phyloP scores from a whole-genome alignment of 2,329 filamentous ascomycete species.

The Apiospora rasikravindrae region DNA sequence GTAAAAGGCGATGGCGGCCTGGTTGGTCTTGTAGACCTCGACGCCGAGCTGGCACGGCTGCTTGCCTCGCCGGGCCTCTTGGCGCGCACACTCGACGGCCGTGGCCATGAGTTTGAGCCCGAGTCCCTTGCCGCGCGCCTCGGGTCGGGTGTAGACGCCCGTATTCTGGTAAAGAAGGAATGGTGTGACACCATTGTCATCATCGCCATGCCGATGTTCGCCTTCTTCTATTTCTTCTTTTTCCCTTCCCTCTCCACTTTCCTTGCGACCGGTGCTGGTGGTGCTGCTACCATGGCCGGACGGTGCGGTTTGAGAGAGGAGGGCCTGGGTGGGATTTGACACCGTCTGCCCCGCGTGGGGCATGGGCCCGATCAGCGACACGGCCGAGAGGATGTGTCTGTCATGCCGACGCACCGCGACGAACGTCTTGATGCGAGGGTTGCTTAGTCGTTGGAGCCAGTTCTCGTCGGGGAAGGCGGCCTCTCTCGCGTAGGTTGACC shows the following conservation, averaged over 20 bases:
- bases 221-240: not conserved
- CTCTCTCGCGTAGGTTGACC: slow-evolving; percentile 45
- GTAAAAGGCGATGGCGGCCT: slow-evolving; percentile 40
- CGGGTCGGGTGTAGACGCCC: slow-evolving; percentile 45
- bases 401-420: slow-evolving; percentile 33
- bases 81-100: slow-evolving; percentile 33
- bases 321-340: slow-evolving; percentile 29
- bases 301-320: slow-evolving; percentile 3
- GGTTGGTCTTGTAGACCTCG: slow-evolving; percentile 42
- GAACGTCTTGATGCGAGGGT: slow-evolving; percentile 42
- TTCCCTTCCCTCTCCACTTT: not conserved
- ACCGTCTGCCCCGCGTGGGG: slow-evolving; percentile 27
- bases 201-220: not conserved
- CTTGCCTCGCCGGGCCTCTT: slow-evolving; percentile 23
- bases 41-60: slow-evolving; percentile 36
- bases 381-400: slow-evolving; percentile 23
- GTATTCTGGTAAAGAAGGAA: slow-evolving; percentile 27
- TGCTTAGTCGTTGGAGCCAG: slow-evolving; percentile 43
- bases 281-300: not conserved
- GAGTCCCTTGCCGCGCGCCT: slow-evolving; percentile 42
- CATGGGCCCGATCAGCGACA: slow-evolving; percentile 35
- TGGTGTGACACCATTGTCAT: slow-evolving; percentile 24
- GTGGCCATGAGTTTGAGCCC: slow-evolving; percentile 39
- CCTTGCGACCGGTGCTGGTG: not conserved
- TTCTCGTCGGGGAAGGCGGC: slow-evolving; percentile 40